Evolutionary conservation across 2,329 filamentous ascomycete genomes (phyloP), one percentile per base, ranked within the genome.

Genomic region (Neocucurbitaria cava): DNA sequence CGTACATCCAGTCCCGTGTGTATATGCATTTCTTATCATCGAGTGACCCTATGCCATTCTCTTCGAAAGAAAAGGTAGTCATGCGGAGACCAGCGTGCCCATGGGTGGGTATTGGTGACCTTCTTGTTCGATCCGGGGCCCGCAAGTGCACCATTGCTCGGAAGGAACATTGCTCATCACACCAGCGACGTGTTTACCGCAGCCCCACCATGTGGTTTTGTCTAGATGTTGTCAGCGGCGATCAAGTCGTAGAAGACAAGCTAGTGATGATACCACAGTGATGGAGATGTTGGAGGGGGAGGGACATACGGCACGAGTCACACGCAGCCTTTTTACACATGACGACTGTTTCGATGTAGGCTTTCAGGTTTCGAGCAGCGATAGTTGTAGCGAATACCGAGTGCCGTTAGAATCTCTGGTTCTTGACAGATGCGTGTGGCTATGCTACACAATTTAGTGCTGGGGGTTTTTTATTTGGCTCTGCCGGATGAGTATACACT

Each of bases 301-400:
- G 23, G 3, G 17, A 79, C 85, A 66, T 81, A 89, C 87, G 78
- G 78, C 88, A 90, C 46, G 78, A 83, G 58, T 77, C 76, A 76
- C 88, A 90, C 55, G 77, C 82, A 21, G 85, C 83, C 73, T 85
- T 85, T 75, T 82, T 87, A 73, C 88, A 90, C 88, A 90, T 90
- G 17, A 40, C 71, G 65, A 39, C 26, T 1, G 28, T 40, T 5
- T 36, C n/a, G 13, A 30, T 24, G 41, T 13, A 39, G 17, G 45
- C 10, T 42, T n/a, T 26, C n/a, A 24, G 33, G 31, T 43, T 43
- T 39, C 38, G 21, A 24, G 5, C 21, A 24, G n/a, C 8, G 9
- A 9, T 23, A 15, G 21, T 21, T 23, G 11, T 21, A 45, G 45
- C 17, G 45, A 33, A 35, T 49, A 23, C 38, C 13, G 41, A 28